These are phyloP conservation scores for Macadamia integrifolia DNA, from an alignment of 164 flowering plant species.

Conservation along the genomic window DNA sequence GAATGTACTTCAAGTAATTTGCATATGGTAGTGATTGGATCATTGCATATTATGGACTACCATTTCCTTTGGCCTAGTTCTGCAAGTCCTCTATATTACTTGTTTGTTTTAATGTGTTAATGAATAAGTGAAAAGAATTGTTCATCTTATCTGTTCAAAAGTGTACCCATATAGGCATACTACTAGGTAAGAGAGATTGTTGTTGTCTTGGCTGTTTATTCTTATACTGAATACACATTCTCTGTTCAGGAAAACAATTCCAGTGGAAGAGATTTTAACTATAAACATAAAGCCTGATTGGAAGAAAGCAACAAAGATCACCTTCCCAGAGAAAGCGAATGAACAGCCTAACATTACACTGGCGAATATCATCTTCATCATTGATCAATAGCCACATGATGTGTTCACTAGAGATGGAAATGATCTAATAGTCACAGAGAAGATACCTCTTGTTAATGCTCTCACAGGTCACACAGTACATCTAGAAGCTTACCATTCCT, in stretches of 20 bases:
- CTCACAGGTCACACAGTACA: slow-evolving; percentile 56
- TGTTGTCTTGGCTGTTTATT: too few relatives aligned
- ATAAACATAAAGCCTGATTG: slow-evolving; percentile 78
- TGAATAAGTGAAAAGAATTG: too few relatives aligned
- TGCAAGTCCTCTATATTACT: too few relatives aligned
- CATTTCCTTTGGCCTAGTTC: too few relatives aligned
- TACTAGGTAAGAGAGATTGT: too few relatives aligned
- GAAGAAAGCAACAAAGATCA: slow-evolving; percentile 89
- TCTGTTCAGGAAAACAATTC: slow-evolving; percentile 35
- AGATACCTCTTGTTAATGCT: slow-evolving; percentile 57
- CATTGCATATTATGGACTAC: too few relatives aligned
- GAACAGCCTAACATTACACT: slow-evolving; percentile 40
- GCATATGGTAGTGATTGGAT: too few relatives aligned
- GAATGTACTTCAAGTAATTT: too few relatives aligned
- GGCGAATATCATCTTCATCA: slow-evolving; percentile 64
- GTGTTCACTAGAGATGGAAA: slow-evolving; percentile 69
- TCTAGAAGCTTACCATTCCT: slow-evolving; percentile 54
- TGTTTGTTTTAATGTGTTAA: too few relatives aligned
- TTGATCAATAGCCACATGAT: slow-evolving; percentile 77
- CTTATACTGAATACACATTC: too few relatives aligned
- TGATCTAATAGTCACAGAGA: slow-evolving; percentile 54
- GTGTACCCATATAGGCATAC: too few relatives aligned
- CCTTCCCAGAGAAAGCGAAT: slow-evolving; percentile 48
- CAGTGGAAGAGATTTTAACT: slow-evolving; percentile 52
- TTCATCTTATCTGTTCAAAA: too few relatives aligned